Base-by-base conservation (phyloP, 2,329 filamentous ascomycete genomes). In the Colletotrichum brevisporum region DNA sequence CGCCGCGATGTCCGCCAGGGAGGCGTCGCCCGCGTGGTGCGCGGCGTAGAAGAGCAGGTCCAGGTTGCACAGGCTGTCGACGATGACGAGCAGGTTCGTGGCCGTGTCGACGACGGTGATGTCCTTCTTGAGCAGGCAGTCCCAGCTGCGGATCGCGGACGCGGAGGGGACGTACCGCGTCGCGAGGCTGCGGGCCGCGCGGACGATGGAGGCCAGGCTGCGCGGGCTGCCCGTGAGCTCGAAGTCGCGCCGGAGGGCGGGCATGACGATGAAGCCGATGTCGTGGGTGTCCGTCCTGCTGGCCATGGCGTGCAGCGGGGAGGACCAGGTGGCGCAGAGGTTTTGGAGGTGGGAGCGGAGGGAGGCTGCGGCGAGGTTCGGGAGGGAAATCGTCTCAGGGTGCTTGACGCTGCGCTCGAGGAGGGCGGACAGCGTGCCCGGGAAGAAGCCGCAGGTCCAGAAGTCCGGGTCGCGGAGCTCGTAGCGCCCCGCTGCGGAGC, bases 261-360 rank as follows among this genome's bases (percentile, higher is more conserved):
- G 85, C 58, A 83, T 80, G 5, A 87, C 80, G 27, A 88, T 88
- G 71, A 88, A 88, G 0, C 85, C 84, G 67, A 88, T 80, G 50
- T 88, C 86, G 65, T 88, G 86, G 0, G 85, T 88, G 62, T 87
- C 83, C 4, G 79, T 86, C 36, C 83, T 80, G 67, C 67, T 75
- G 9, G 79, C 74, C 76, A 83, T 83, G 16, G 55, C 70, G 56
- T 82, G 78, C 0, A 83, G 70, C 1, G 80, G 79, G 31, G 73
- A 73, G 15, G 78, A 60, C 80, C 79, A 82, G 16, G 64, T 66
- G 18, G 61, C 54, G 58, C 78, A 76, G 3, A 78, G 66, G n/a
- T 71, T 61, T 15, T 60, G 48, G 47, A 63, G 71, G 71, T 21
- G 63, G 31, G 3, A n/a, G 24, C 65, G 65, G 21, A 68, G 13